phyloP scores from a whole-genome alignment of 352 stramenopile species.

The Phytophthora sansomeana region DNA sequence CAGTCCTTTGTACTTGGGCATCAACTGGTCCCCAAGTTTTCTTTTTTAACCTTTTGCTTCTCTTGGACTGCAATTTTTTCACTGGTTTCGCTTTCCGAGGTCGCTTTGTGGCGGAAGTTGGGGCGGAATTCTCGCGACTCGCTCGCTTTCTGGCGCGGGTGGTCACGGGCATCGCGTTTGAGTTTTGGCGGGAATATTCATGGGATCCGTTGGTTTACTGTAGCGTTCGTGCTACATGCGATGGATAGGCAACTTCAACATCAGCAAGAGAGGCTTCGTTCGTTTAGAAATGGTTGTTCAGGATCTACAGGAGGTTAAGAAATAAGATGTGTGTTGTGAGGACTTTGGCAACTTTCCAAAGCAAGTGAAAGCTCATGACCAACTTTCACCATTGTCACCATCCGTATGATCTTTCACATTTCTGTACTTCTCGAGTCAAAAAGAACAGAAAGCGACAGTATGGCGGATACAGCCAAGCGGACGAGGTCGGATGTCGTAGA shows the following conservation, averaged over 20 bases:
- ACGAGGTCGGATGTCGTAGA: not conserved
- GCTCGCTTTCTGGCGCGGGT: not conserved
- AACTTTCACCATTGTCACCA: not conserved
- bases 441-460: too few relatives aligned
- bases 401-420: too few relatives aligned
- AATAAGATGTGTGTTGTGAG: too few relatives aligned
- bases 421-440: too few relatives aligned
- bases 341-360: too few relatives aligned
- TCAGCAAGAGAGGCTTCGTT: too few relatives aligned
- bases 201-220: not conserved
- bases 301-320: too few relatives aligned
- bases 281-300: too few relatives aligned
- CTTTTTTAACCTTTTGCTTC: not conserved
- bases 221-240: not conserved
- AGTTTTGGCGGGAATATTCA: not conserved
- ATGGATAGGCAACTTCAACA: not conserved
- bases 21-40: not conserved
- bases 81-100: not conserved
- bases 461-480: not conserved
- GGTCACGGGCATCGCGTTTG: not conserved
- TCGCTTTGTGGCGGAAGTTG: not conserved
- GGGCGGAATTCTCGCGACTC: not conserved
- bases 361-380: too few relatives aligned
- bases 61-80: not conserved
- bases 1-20: slow-evolving; percentile 9